Evolutionary conservation across 2,329 filamentous ascomycete genomes (phyloP).

Genomic region (Plectosphaerella plurivora): DNA sequence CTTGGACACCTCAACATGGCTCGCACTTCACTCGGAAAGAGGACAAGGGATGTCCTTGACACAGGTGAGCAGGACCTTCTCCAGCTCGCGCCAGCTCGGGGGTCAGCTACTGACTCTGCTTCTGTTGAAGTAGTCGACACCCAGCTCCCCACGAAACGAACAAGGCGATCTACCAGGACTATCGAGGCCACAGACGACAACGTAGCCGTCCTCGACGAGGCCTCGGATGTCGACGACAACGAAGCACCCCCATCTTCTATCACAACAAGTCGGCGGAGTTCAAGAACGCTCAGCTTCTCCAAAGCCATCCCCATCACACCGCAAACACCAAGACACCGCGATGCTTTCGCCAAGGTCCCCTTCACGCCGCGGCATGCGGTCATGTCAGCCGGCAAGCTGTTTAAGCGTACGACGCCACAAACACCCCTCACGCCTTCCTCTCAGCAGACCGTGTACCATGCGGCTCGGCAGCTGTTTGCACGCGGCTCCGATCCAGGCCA

Average conservation of each 20-base stretch:
- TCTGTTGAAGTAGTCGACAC: constrained; percentile 2
- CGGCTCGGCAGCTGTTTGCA: constrained; percentile 82
- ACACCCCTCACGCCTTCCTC: constrained; percentile 67
- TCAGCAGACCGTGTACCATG: constrained; percentile 75
- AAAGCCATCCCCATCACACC: constrained; percentile 58
- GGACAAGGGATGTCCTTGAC: constrained; percentile 12
- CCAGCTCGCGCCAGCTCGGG: neutral
- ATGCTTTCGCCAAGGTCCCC: constrained; percentile 68
- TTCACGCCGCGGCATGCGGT: constrained; percentile 82
- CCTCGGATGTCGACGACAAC: constrained; percentile 36
- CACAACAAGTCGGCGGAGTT: constrained; percentile 16
- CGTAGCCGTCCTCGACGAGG: constrained; percentile 35
- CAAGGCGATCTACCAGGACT: constrained; percentile 36
- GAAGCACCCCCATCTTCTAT: constrained; percentile 11
- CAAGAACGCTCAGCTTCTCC: constrained; percentile 22
- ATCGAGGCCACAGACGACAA: constrained; percentile 62
- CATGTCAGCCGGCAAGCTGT: constrained; percentile 68
- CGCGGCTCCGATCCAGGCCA: constrained; percentile 70
- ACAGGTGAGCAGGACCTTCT: constrained; percentile 11
- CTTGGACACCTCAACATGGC: constrained; percentile 10
- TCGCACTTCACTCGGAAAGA: constrained; percentile 16
- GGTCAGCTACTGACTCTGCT: neutral
- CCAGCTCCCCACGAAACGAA: constrained; percentile 38
- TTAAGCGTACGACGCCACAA: constrained; percentile 74
- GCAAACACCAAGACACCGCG: constrained; percentile 71